Conservation (phyloP, 768 basidiomycete species). For the Tricholomella constricta region DNA sequence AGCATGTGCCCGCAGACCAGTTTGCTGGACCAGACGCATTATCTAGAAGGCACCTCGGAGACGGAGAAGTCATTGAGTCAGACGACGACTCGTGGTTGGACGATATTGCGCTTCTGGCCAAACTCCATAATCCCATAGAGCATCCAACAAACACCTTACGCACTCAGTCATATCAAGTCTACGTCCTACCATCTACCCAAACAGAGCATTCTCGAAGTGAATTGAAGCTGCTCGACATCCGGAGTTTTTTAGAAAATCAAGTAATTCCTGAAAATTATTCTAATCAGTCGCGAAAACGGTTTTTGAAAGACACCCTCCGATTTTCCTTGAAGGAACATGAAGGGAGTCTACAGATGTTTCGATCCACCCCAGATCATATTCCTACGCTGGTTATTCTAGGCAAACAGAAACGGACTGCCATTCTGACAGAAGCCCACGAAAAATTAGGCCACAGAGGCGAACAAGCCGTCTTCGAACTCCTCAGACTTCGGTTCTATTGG, state of each 20-base stretch:
- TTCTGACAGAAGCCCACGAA: constrained; percentile 21
- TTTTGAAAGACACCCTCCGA: background rate
- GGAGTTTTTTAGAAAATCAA: background rate
- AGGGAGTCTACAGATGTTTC: background rate
- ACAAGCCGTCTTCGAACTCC: constrained; percentile 17
- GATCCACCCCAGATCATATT: background rate
- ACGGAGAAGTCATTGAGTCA: background rate
- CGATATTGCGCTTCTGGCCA: background rate
- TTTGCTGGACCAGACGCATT: background rate
- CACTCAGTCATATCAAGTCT: background rate
- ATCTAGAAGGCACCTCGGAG: background rate
- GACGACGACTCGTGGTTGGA: background rate
- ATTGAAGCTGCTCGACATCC: background rate
- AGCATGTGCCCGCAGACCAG: constrained; percentile 28
- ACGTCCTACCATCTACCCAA: background rate
- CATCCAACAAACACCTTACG: too few relatives aligned
- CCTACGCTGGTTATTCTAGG: background rate
- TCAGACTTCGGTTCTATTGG: constrained; percentile 33
- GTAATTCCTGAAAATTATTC: background rate
- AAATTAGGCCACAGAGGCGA: constrained; percentile 27
- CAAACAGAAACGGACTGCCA: background rate
- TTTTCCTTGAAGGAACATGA: background rate
- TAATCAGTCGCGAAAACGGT: background rate
- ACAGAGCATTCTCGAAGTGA: background rate
- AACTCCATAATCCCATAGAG: background rate